Conservation (phyloP, 2,329 filamentous ascomycete species). For the Amauroascus niger region DNA sequence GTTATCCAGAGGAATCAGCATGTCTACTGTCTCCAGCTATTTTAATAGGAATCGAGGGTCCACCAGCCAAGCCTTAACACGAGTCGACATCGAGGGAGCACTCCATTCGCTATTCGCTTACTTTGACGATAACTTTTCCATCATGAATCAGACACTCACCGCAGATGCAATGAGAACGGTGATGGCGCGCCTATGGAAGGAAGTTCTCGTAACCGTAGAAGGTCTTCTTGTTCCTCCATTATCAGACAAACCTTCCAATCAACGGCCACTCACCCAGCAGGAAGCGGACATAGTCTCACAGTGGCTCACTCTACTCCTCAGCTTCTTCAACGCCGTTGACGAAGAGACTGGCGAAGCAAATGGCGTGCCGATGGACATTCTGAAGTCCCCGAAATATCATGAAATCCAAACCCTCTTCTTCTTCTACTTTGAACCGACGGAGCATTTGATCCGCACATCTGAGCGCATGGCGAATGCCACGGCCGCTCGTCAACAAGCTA, state of each 20-base stretch:
- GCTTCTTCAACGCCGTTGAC: constrained; percentile 90
- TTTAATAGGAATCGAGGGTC: constrained; percentile 46
- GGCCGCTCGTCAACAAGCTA: constrained; percentile 62
- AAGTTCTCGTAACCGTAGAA: constrained; percentile 87
- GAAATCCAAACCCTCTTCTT: constrained; percentile 94
- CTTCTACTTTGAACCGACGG: constrained; percentile 92
- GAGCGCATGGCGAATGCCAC: constrained; percentile 91
- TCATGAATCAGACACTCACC: constrained; percentile 95
- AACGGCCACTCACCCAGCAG: constrained; percentile 71
- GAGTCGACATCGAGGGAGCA: constrained; percentile 66
- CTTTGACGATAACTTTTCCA: constrained; percentile 97
- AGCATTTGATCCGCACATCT: constrained; percentile 85
- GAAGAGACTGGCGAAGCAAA: constrained; percentile 72
- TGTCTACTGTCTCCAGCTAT: constrained; percentile 64
- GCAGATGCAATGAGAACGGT: constrained; percentile 96
- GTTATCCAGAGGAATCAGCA: constrained; percentile 60
- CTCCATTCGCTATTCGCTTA: constrained; percentile 81
- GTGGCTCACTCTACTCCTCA: constrained; percentile 83
- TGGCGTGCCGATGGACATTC: constrained; percentile 78
- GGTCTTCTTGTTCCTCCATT: constrained; percentile 81
- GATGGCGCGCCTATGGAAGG: constrained; percentile 97
- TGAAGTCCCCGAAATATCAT: constrained; percentile 97
- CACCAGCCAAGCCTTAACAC: constrained; percentile 50
- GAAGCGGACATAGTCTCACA: constrained; percentile 92
- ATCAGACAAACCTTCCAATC: constrained; percentile 84